Evolutionary conservation across 2,329 filamentous ascomycete genomes (phyloP), one percentile per base, ranked within the genome.

Genomic region (Fusarium graminum): DNA sequence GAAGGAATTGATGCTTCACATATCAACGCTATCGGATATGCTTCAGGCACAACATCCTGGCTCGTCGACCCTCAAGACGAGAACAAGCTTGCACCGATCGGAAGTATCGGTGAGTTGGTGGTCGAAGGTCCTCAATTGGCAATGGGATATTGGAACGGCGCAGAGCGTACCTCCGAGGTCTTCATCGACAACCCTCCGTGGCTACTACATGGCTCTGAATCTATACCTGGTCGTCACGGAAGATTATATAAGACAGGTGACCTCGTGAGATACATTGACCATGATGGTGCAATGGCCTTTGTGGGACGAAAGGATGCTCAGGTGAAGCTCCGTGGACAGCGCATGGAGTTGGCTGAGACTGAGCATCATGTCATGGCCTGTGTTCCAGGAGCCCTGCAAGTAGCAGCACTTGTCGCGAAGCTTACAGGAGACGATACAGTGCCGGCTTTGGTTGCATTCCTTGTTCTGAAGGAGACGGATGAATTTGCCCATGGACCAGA

Each of bases 251-350:
- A 69, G 40, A 72, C 72, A 1, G 72, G 72, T 1, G 73, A 74
- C 40, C 42, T 59, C 9, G 56, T 73, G 1, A 60, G 68, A 12
- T 59, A 63, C 14, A 75, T 77, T 25, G 59, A 74, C 25, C 30
- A 52, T 0, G 72, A 82, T 49, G 79, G 79, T 6, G 65, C 59
- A 16, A 71, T 84, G 10, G 63, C 73, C 0, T 82, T 78, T 49
- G 65, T 84, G 34, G 83, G 83, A 30, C 76, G 85, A 28, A 84
- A 83, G 63, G 85, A 88, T 64, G 78, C 76, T 1, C 85, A 88
- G 69, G 79, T 87, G 38, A 88, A 88, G 66, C 73, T 88, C 11
- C 78, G 80, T 17, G 87, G 88, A 38, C 85, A 81, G 43, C 71
- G 84, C 47, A 77, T 85, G 52, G 87, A 83, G 72, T 75, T 83